Conservation (phyloP, 441 rosid species). For the Raphanus hybrid region DNA sequence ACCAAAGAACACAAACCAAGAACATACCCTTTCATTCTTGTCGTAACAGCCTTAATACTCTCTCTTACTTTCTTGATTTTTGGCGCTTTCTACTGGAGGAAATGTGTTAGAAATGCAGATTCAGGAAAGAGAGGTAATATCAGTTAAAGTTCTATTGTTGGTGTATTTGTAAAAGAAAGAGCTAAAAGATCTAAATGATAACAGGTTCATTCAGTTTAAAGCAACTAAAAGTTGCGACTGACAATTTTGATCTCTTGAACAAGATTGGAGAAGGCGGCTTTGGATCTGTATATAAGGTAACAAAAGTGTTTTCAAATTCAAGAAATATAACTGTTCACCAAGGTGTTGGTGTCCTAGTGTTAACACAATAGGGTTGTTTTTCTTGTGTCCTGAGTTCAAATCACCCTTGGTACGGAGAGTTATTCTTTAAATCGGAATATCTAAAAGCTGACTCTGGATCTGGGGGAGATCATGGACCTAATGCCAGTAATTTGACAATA, state of each 20-base stretch:
- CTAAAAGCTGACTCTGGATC: too few relatives aligned
- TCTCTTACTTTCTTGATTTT: constrained; percentile 34
- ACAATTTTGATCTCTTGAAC: constrained; percentile 56
- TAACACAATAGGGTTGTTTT: too few relatives aligned
- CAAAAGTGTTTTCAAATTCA: background rate
- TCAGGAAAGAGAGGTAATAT: constrained; percentile 35
- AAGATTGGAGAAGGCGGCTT: constrained; percentile 93
- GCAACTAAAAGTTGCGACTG: constrained; percentile 36
- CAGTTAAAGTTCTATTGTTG: background rate
- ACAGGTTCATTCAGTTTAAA: constrained; percentile 53
- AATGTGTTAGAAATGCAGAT: constrained; percentile 9
- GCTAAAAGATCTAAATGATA: constrained; percentile 49
- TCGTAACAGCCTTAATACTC: constrained; percentile 21
- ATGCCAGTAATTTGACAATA: background rate
- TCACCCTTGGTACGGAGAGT: too few relatives aligned
- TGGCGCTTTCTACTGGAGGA: constrained; percentile 29
- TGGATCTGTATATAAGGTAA: constrained; percentile 28
- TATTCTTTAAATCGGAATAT: background rate
- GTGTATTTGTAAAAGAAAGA: constrained; percentile 37
- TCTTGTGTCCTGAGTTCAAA: too few relatives aligned
- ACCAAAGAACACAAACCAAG: constrained; percentile 20
- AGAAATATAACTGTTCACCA: background rate
- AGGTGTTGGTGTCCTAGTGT: too few relatives aligned
- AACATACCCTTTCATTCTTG: constrained; percentile 30
- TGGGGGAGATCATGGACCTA: too few relatives aligned